Evolutionary conservation across 768 basidiomycete genomes (phyloP).

Genomic region (Termitomyces sp.): DNA sequence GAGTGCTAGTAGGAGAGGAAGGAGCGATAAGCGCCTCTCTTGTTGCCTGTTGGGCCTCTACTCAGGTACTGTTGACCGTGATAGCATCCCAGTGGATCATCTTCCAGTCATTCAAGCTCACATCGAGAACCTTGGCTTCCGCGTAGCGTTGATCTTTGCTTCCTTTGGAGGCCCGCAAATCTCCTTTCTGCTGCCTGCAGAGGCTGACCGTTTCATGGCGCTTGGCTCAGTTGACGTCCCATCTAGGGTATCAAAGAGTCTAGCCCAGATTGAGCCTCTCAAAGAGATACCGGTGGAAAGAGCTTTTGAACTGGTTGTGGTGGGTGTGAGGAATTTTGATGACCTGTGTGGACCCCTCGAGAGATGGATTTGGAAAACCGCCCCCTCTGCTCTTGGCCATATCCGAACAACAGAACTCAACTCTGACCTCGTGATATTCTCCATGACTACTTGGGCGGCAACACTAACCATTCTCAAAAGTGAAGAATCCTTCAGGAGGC

Average conservation of each 20-base stretch:
- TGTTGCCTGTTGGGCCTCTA: too few species aligned
- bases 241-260: too few species aligned
- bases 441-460: background rate
- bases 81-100: too few species aligned
- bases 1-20: background rate
- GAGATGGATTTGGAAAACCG: background rate
- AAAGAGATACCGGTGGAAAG: background rate
- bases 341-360: rapidly evolving
- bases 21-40: too few species aligned
- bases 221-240: too few species aligned
- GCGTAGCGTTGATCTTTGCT: too few species aligned
- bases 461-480: background rate
- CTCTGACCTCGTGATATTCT: background rate
- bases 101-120: too few species aligned
- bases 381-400: rapidly evolving
- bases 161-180: too few species aligned
- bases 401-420: background rate
- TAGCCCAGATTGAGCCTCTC: background rate
- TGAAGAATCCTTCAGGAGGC: background rate
- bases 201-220: too few species aligned
- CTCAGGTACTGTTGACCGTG: rapidly evolving
- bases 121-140: too few species aligned
- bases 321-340: background rate
- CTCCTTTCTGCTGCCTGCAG: too few species aligned
- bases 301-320: background rate